Evolutionary conservation across 108 stramenopile genomes (phyloP).

Genomic region (Cyclotella cryptica): DNA sequence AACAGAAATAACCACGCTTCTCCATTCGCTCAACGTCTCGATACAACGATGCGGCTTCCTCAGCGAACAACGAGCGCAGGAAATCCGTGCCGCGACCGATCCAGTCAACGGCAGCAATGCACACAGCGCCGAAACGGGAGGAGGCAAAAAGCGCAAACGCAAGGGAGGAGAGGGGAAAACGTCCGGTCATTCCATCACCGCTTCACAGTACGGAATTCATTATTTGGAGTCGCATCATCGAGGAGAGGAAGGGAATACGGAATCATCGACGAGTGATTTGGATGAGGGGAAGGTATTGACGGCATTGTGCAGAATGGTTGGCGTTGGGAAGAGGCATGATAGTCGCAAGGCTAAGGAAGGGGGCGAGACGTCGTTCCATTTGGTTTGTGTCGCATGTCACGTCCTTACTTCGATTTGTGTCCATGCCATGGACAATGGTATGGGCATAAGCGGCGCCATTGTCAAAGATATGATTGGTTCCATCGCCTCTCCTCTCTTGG

Average conservation of each 20-base stretch:
- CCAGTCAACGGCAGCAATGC: background rate
- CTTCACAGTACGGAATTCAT: constrained; percentile 7
- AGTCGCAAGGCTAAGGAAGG: background rate
- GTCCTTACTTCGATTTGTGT: constrained; percentile 6
- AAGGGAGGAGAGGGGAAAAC: constrained; percentile 13
- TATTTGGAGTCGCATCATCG: constrained; percentile 1
- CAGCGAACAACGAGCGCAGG: background rate
- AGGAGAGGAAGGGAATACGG: no score
- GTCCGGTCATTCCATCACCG: background rate
- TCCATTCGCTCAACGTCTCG: constrained; percentile 1
- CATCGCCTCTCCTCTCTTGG: background rate
- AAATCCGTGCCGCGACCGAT: background rate
- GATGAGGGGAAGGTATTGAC: background rate
- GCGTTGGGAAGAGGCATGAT: background rate
- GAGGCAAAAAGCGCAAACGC: constrained; percentile 29
- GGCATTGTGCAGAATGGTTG: constrained; percentile 3
- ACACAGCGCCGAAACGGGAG: background rate
- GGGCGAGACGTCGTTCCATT: background rate
- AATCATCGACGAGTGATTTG: constrained; percentile 12
- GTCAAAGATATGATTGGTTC: constrained; percentile 14
- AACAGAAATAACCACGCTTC: constrained; percentile 10
- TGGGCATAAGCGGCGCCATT: background rate
- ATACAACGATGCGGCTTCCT: constrained; percentile 38
- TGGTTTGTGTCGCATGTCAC: background rate
- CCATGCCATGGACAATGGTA: background rate